These are phyloP conservation scores for Suhomyces anneliseae DNA, from an alignment of 1,139 yeast species.

Conservation along the genomic window DNA sequence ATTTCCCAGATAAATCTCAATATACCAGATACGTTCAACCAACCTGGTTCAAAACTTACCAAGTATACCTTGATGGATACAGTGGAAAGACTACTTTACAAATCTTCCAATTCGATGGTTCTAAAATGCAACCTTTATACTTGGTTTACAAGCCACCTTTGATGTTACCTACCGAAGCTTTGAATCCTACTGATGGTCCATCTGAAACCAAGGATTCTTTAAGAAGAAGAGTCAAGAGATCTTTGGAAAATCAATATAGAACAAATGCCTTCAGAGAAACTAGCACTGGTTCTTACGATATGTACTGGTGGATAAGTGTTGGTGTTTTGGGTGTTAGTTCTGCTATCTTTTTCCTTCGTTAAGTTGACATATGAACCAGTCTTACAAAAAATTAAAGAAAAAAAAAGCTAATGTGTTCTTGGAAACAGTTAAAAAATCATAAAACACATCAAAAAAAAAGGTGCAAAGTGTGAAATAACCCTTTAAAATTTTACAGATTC, in stretches of 20 bases:
- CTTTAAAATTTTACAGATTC: no score
- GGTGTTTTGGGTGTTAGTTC: constrained; percentile 24
- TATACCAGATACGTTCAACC: constrained; percentile 74
- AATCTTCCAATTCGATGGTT: constrained; percentile 78
- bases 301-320: constrained; percentile 47
- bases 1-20: constrained; percentile 47
- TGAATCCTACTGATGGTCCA: constrained; percentile 73
- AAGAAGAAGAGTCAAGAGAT: constrained; percentile 57
- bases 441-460: no score
- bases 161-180: constrained; percentile 90
- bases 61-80: constrained; percentile 67
- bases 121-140: constrained; percentile 81
- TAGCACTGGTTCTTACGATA: constrained; percentile 43
- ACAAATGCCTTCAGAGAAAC: constrained; percentile 66
- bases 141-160: constrained; percentile 90
- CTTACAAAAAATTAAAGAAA: no score
- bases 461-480: no score
- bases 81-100: constrained; percentile 80
- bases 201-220: constrained; percentile 41
- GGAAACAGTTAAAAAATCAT: neutral
- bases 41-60: constrained; percentile 59
- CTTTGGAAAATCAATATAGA: constrained; percentile 75
- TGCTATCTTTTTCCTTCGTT: constrained; percentile 17
- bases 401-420: neutral
- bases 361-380: neutral